Evolutionary conservation across 495 filamentous ascomycete species (phyloP).

Genomic region (Aspergillus carlsbadensis): DNA sequence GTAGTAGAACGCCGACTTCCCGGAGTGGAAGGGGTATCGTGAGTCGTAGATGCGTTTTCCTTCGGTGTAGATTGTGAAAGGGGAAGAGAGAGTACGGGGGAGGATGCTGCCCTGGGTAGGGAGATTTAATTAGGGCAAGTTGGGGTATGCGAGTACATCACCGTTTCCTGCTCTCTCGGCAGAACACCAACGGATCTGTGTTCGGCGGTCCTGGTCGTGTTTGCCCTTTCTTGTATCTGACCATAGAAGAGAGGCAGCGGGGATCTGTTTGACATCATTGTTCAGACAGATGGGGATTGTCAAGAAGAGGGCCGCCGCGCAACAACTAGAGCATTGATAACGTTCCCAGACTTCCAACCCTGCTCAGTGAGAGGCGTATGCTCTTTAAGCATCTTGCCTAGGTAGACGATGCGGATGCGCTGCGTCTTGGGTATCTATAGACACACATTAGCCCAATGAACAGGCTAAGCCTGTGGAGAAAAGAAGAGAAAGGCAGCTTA

Average conservation of each 20-base stretch:
- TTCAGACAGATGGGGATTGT: not conserved
- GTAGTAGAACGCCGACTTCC: conserved; percentile 19
- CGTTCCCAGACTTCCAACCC: conserved; percentile 73
- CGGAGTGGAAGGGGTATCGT: not conserved
- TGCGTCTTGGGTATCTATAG: conserved; percentile 47
- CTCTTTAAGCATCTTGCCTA: conserved; percentile 77
- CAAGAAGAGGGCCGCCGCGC: conserved; percentile 24
- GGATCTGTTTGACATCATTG: no score
- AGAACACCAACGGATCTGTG: no score
- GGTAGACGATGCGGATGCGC: conserved; percentile 68
- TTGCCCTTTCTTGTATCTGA: no score
- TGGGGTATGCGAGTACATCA: no score
- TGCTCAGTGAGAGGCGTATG: conserved; percentile 59
- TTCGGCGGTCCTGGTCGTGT: no score
- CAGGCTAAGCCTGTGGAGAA: not conserved
- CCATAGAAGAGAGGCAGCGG: no score
- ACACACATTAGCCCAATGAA: conserved; percentile 6
- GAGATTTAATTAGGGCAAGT: no score
- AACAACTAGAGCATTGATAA: conserved; percentile 79
- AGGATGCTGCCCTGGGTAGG: no score
- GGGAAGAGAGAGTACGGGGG: not conserved
- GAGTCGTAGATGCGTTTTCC: not conserved
- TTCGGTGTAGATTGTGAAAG: not conserved
- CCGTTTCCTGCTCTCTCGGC: no score
- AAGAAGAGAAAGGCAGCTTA: conserved; percentile 38